Evolutionary conservation across 2,329 filamentous ascomycete species (phyloP).

Genomic region (Claviceps citrina): DNA sequence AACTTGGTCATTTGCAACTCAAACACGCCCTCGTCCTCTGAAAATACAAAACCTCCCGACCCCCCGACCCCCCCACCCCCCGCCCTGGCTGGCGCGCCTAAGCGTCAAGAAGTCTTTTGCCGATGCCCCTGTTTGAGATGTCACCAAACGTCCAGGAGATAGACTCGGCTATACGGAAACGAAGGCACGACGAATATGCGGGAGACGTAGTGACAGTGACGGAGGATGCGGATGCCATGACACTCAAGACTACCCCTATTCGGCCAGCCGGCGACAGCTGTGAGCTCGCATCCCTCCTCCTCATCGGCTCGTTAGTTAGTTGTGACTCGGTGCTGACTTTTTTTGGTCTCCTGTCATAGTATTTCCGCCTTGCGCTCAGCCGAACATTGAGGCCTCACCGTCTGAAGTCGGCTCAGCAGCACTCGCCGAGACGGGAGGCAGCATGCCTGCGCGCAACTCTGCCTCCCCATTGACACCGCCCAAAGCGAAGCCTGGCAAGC

Average conservation of each 20-base stretch:
- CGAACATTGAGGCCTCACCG: conserved; percentile 15
- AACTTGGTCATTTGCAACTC: too few species aligned
- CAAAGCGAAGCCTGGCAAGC: conserved; percentile 10
- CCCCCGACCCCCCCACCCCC: too few species aligned
- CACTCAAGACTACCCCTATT: conserved; percentile 6
- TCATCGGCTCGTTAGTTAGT: background rate
- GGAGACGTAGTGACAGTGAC: conserved; percentile 17
- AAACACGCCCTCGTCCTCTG: too few species aligned
- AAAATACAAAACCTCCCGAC: too few species aligned
- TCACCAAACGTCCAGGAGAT: conserved; percentile 33
- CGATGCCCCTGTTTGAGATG: conserved; percentile 34
- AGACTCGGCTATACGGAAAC: conserved; percentile 27
- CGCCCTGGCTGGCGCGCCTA: background rate
- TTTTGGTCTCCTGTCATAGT: conserved; percentile 6
- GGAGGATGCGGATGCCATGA: conserved; percentile 9
- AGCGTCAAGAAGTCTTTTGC: background rate
- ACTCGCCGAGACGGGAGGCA: conserved; percentile 28
- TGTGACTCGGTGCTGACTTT: conserved; percentile 7
- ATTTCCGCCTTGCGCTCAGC: conserved; percentile 11
- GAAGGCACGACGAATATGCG: conserved; percentile 30
- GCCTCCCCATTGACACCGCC: conserved; percentile 20
- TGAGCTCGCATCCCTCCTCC: conserved; percentile 3
- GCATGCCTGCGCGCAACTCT: conserved; percentile 23
- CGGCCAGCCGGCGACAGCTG: conserved; percentile 11
- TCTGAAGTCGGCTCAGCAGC: conserved; percentile 15